Base-by-base conservation (phyloP, 805 yeast species). In the Candida xiaguanensis region DNA sequence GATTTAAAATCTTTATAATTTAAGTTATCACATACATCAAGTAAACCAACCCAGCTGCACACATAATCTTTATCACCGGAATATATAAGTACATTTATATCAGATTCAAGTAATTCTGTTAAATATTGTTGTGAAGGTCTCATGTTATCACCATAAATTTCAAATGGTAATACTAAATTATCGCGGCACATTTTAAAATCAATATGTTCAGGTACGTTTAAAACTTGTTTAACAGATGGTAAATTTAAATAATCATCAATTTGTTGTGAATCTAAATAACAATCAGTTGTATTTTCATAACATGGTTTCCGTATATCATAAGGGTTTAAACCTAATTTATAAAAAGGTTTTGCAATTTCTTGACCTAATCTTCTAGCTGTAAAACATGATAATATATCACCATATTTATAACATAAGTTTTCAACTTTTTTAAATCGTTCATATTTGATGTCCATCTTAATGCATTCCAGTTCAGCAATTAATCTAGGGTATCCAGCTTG, bases 41-140 rank as follows among this genome's bases (percentile, higher is more conserved):
- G 76, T 63, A 85, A 85, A 45, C 96, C 96, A 45, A 87, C 67
- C 93, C 95, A 88, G 67, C 88, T 86, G 64, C 96, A 88, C 51
- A 87, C 85, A 61, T 75, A 87, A 62, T 88, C 96, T 63, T 87
- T 85, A 59, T 88, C 95, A 52, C 96, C 96, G 13, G 95, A 95
- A 51, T 87, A 88, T 44, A 85, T 76, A 55, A 88, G 72, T 2
- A 87, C 89, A 8, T 95, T 95, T 28, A 86, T 53, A 19, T 77
- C 82, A 41, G 70, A 61, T 51, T 67, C 69, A 40, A 67, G 47
- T 54, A 72, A 41, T 48, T 61, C 59, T 6, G 58, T 56, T 15
- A 66, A 74, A 37, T 76, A 78, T 47, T 69, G 72, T 83, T 34
- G 37, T 3, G 18, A 26, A 3, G 37, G 37, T 25, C 12, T 16